Conservation (phyloP, 257 asterid species). For the Solanum okadae region DNA sequence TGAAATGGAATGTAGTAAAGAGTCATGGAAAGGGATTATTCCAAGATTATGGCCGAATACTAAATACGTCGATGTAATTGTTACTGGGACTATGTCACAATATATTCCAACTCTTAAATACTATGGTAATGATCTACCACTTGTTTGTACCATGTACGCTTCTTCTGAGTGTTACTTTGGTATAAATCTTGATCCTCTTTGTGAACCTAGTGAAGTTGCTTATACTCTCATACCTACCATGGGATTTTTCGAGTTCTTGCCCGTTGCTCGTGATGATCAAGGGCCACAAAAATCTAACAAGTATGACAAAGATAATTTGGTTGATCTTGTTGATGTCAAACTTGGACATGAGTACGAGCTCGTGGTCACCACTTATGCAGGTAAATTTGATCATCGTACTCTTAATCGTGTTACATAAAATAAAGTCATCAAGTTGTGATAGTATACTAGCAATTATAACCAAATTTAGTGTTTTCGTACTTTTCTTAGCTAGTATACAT, state of each 20-base stretch:
- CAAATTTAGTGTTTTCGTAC: background rate
- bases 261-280: background rate
- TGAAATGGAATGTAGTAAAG: background rate
- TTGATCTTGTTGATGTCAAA: conserved; percentile 15
- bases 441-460: background rate
- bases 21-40: conserved; percentile 11
- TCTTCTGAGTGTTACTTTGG: conserved; percentile 41
- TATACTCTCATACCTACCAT: conserved; percentile 13
- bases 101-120: conserved; percentile 27
- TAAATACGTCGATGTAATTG: conserved; percentile 8
- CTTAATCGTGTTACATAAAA: background rate
- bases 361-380: conserved; percentile 13
- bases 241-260: conserved; percentile 20
- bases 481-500: background rate
- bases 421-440: background rate
- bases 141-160: conserved; percentile 34
- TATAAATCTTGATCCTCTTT: conserved; percentile 15
- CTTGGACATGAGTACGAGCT: conserved; percentile 8
- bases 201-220: conserved; percentile 13
- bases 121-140: conserved; percentile 29
- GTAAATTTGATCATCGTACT: background rate
- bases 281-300: background rate
- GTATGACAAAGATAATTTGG: background rate
- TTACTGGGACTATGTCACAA: conserved; percentile 16
- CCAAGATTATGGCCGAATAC: conserved; percentile 10